phyloP scores from a whole-genome alignment of 177 flowering plant species.

The Vitis hybrid region DNA sequence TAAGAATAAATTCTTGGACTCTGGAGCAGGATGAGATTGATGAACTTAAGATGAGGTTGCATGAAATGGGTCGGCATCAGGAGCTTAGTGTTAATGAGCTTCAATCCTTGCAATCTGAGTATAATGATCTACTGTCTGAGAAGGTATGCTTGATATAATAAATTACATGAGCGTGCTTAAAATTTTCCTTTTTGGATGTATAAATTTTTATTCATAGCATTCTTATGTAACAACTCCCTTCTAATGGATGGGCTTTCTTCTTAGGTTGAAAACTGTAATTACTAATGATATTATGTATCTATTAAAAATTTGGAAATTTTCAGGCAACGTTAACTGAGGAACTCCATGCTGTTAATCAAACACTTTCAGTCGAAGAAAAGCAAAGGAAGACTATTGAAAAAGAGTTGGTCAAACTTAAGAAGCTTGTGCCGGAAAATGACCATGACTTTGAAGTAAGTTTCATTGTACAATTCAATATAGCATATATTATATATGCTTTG shows the following conservation, averaged over 20 bases:
- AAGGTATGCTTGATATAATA: conserved; percentile 47
- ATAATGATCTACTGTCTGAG: conserved; percentile 39
- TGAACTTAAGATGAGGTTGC: conserved; percentile 41
- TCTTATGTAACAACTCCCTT: background rate
- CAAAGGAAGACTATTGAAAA: conserved; percentile 60
- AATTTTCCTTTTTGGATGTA: background rate
- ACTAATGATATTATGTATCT: background rate
- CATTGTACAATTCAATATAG: conserved; percentile 1
- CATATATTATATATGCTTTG: background rate
- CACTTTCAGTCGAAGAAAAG: conserved; percentile 54
- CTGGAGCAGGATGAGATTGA: conserved; percentile 38
- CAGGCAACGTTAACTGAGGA: conserved; percentile 55
- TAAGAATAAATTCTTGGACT: too few species aligned
- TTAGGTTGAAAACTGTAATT: background rate
- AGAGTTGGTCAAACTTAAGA: conserved; percentile 56
- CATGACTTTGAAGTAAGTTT: conserved; percentile 52
- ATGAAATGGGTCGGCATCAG: conserved; percentile 42
- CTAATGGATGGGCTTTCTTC: background rate
- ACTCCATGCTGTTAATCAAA: conserved; percentile 40
- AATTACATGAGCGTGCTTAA: conserved; percentile 1
- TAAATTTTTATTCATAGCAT: background rate
- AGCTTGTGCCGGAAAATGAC: conserved; percentile 45
- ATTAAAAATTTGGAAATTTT: background rate
- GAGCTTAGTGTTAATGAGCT: conserved; percentile 46
- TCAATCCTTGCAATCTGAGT: conserved; percentile 42